phyloP scores from a whole-genome alignment of 2,329 filamentous ascomycete species.

The Stylonectria norvegica region DNA sequence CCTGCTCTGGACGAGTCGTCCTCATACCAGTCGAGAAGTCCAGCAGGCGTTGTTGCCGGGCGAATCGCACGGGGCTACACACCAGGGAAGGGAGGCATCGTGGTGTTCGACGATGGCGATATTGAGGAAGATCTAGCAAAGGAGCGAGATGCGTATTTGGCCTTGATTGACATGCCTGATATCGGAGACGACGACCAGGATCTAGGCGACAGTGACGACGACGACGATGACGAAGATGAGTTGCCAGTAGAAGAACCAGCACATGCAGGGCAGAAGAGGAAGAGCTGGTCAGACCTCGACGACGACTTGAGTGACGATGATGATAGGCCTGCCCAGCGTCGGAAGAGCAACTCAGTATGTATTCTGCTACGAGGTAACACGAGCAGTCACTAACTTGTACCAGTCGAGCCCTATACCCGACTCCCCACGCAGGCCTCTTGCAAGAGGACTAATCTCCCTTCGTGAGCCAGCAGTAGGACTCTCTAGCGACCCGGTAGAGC shows the following conservation, averaged over 20 bases:
- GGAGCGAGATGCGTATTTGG: conserved; percentile 79
- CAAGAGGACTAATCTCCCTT: conserved; percentile 57
- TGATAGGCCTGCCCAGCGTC: conserved; percentile 71
- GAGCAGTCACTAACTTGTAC: conserved; percentile 13
- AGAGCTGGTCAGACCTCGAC: conserved; percentile 71
- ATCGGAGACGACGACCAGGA: conserved; percentile 70
- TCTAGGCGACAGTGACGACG: conserved; percentile 56
- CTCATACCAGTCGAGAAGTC: conserved; percentile 50
- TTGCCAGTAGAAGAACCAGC: conserved; percentile 34
- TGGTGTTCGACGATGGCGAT: conserved; percentile 95
- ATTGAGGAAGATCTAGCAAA: conserved; percentile 75
- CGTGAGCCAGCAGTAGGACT: conserved; percentile 44
- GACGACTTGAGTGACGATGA: conserved; percentile 71
- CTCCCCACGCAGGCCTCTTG: conserved; percentile 59
- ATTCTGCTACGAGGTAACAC: neutral
- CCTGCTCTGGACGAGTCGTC: conserved; percentile 45
- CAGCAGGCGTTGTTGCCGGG: conserved; percentile 67
- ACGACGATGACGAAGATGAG: conserved; percentile 54
- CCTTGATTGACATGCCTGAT: conserved; percentile 87
- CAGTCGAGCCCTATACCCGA: conserved; percentile 64
- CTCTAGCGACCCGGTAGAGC: conserved; percentile 49
- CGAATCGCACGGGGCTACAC: conserved; percentile 69
- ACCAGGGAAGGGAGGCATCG: conserved; percentile 78
- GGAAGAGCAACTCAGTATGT: conserved; percentile 82
- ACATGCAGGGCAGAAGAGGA: conserved; percentile 65